Percentiles rank a stretch among this genome's conserved stretches.
Evolutionary conservation across 306 rosid genomes (phyloP).

Genomic region (Quercus bicolor): DNA sequence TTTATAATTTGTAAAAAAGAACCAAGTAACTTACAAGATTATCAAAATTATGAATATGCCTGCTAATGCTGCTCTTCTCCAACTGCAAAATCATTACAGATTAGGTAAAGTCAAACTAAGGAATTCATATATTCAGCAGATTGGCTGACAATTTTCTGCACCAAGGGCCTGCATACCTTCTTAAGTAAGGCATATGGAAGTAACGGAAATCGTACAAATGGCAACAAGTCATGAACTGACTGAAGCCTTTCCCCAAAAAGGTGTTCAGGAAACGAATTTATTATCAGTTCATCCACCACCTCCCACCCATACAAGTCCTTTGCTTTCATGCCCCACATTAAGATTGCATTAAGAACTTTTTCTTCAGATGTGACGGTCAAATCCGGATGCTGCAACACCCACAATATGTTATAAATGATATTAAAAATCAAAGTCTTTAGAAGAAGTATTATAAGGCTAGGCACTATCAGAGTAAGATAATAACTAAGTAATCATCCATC

Average conservation of each 20-base stretch:
- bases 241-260: constrained; percentile 75
- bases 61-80: constrained; percentile 64
- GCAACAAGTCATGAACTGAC: constrained; percentile 52
- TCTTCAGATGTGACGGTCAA: constrained; percentile 95
- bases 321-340: constrained; percentile 71
- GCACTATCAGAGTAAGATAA: not conserved
- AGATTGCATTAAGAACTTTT: constrained; percentile 81
- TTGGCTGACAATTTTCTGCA: constrained; percentile 3
- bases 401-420: constrained; percentile 10
- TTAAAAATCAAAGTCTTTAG: not conserved
- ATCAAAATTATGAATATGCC: constrained; percentile 42
- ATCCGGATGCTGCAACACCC: constrained; percentile 82
- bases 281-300: constrained; percentile 63
- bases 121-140: not conserved
- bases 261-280: constrained; percentile 51
- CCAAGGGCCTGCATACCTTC: constrained; percentile 53
- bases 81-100: constrained; percentile 50
- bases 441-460: not conserved
- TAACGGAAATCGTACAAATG: constrained; percentile 63
- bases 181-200: constrained; percentile 62
- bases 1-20: not conserved
- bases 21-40: constrained; percentile 55
- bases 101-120: constrained; percentile 28
- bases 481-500: not conserved
- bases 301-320: constrained; percentile 72